Percentiles rank a stretch among this genome's conserved stretches.
Evolutionary conservation across 2,329 filamentous ascomycete genomes (phyloP).

Genomic region (Venturia pyrina): DNA sequence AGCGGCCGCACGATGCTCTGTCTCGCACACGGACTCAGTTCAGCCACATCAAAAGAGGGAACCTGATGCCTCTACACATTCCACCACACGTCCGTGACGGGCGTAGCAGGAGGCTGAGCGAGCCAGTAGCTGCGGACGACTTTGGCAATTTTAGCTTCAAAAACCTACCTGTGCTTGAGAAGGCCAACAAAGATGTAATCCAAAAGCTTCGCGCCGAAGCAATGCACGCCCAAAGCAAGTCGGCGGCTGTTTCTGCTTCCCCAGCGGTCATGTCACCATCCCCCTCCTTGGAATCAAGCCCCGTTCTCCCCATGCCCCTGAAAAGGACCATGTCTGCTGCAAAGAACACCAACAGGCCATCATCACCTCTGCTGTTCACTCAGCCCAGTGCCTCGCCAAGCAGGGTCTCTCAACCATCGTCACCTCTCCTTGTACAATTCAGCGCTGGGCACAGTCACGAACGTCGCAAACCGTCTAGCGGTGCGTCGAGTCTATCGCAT

Average conservation of each 20-base stretch:
- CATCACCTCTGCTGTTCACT: conserved; percentile 72
- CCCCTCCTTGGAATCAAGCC: conserved; percentile 74
- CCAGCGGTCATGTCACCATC: conserved; percentile 40
- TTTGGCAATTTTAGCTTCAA: conserved; percentile 97
- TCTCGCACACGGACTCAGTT: conserved; percentile 82
- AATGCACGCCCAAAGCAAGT: conserved; percentile 56
- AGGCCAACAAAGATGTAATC: conserved; percentile 97
- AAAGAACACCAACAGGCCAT: conserved; percentile 60
- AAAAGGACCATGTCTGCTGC: conserved; percentile 77
- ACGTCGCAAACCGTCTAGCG: conserved; percentile 84
- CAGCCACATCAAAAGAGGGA: conserved; percentile 73
- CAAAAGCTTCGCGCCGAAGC: conserved; percentile 91
- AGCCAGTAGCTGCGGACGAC: conserved; percentile 80
- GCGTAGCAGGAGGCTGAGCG: conserved; percentile 78
- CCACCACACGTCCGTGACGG: conserved; percentile 91
- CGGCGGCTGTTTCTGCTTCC: conserved; percentile 30
- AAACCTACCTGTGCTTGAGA: conserved; percentile 90
- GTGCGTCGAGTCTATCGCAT: conserved; percentile 73
- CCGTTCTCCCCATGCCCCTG: conserved; percentile 67
- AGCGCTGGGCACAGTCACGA: conserved; percentile 75
- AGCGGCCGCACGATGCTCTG: conserved; percentile 88
- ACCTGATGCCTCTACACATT: conserved; percentile 86
- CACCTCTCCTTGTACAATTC: conserved; percentile 92
- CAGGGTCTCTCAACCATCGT: conserved; percentile 69
- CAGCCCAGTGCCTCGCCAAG: conserved; percentile 81